phyloP scores from a whole-genome alignment of 176 grass and related monocot species.

The Thinopyrum elongatum region DNA sequence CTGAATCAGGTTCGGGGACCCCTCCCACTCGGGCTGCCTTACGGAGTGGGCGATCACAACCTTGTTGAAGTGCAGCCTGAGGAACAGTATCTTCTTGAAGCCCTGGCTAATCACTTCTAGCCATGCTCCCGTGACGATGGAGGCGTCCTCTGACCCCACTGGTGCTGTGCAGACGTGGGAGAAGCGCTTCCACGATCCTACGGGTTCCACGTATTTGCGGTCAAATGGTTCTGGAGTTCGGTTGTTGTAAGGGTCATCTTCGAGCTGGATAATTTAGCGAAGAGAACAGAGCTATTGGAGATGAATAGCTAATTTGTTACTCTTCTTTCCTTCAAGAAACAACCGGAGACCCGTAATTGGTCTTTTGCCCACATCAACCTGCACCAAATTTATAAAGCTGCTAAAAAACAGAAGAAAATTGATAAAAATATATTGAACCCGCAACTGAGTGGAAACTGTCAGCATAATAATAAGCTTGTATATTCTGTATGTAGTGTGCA shows the following conservation, averaged over 20 bases:
- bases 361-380: slow-evolving; percentile 69
- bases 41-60: slow-evolving; percentile 45
- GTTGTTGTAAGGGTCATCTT: slow-evolving; percentile 54
- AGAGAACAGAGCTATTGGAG: slow-evolving; percentile 89
- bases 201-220: slow-evolving; percentile 73
- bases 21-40: slow-evolving; percentile 77
- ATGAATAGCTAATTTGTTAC: slow-evolving; percentile 91
- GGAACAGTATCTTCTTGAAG: slow-evolving; percentile 89
- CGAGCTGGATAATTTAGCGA: slow-evolving; percentile 72
- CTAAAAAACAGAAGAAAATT: not conserved
- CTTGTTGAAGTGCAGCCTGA: slow-evolving; percentile 67
- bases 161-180: slow-evolving; percentile 89
- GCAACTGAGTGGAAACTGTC: no score
- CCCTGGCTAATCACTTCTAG: slow-evolving; percentile 66
- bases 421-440: no score
- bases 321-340: slow-evolving; percentile 91
- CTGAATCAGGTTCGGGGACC: slow-evolving; percentile 77
- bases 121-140: slow-evolving; percentile 78
- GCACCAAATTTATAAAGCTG: slow-evolving; percentile 20
- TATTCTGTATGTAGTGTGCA: no score
- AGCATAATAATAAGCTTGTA: no score
- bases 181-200: slow-evolving; percentile 75
- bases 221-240: slow-evolving; percentile 50
- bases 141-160: slow-evolving; percentile 67
- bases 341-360: slow-evolving; percentile 78